Evolutionary conservation across 306 rosid genomes (phyloP).

Genomic region (Parietaria judaica): DNA sequence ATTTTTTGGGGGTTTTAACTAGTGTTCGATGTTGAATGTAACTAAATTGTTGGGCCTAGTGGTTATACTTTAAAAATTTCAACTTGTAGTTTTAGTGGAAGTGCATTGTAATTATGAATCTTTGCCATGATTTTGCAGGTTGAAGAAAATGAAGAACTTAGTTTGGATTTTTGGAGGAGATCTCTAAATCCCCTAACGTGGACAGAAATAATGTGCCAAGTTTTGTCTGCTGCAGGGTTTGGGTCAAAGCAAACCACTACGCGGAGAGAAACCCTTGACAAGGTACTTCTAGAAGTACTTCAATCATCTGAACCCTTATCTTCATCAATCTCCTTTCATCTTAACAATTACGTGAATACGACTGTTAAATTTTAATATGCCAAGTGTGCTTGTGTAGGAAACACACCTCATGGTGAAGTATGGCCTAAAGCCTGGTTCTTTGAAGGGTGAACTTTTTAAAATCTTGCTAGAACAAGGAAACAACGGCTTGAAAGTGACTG

Average conservation of each 20-base stretch:
- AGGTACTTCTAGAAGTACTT: conserved; percentile 38
- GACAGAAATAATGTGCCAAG: conserved; percentile 87
- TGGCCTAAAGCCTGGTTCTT: conserved; percentile 62
- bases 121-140: conserved; percentile 46
- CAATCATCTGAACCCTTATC: background rate
- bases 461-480: conserved; percentile 68
- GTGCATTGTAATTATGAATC: conserved; percentile 8
- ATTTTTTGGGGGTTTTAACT: background rate
- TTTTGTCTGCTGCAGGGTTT: conserved; percentile 88
- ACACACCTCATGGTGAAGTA: conserved; percentile 55
- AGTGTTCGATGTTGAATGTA: background rate
- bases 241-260: conserved; percentile 67
- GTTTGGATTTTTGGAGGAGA: conserved; percentile 65
- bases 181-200: conserved; percentile 81
- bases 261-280: conserved; percentile 52
- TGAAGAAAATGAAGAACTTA: conserved; percentile 46
- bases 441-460: conserved; percentile 74
- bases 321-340: background rate
- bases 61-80: background rate
- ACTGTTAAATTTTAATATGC: conserved; percentile 16
- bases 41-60: background rate
- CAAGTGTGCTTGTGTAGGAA: conserved; percentile 42
- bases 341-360: background rate
- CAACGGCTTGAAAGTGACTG: conserved; percentile 72
- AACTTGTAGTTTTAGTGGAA: background rate